Conservation (phyloP, 768 basidiomycete species). For the Psilocybe azurescens region DNA sequence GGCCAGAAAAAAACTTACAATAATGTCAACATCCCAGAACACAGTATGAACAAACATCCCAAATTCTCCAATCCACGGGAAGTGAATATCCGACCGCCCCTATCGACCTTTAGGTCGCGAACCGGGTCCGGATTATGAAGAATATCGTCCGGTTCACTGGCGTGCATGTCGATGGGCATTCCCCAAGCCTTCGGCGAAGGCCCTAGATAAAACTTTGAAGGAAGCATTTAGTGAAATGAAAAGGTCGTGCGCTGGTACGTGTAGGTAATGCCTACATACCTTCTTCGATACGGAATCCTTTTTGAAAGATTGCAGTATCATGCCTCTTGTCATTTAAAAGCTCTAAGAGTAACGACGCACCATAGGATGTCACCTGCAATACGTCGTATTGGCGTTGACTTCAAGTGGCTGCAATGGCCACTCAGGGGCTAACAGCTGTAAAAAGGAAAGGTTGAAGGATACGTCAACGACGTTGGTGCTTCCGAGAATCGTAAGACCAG, state of each 20-base stretch:
- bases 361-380: neutral
- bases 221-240: neutral
- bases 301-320: neutral
- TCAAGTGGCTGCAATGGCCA: neutral
- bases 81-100: constrained; percentile 60
- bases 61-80: constrained; percentile 61
- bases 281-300: neutral
- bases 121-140: constrained; percentile 62
- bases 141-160: constrained; percentile 55
- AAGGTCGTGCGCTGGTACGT: neutral
- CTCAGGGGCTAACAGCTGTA: neutral
- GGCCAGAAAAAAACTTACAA: constrained; percentile 44
- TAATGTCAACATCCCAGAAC: constrained; percentile 41
- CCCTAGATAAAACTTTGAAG: constrained; percentile 31
- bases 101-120: constrained; percentile 52
- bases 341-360: neutral
- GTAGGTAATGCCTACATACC: neutral
- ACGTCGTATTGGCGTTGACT: neutral
- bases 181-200: constrained; percentile 51
- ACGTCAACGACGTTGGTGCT: neutral
- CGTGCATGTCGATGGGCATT: constrained; percentile 37
- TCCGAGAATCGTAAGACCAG: neutral
- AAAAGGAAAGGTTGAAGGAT: neutral
- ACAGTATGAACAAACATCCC: constrained; percentile 59
- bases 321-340: neutral